Base-by-base conservation (phyloP, 2,329 filamentous ascomycete genomes). In the Colletotrichum sp. region DNA sequence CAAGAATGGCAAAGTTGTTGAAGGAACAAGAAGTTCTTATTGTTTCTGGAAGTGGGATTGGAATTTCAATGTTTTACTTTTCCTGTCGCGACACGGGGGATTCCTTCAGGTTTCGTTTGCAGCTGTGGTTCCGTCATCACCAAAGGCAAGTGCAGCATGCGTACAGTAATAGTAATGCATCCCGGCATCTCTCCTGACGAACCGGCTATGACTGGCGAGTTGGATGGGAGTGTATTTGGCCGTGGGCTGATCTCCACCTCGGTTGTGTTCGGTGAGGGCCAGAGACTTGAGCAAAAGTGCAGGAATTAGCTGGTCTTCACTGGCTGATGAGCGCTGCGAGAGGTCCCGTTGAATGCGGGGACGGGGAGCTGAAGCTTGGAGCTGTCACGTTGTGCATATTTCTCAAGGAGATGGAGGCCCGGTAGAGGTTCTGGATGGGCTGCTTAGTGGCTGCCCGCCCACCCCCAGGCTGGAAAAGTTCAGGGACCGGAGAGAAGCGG, bases 401-500 rank as follows among this genome's bases (percentile, higher is more conserved):
- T 43, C 26, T n/a, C 18, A 12, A 26, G 61, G n/a, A 48, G 43
- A 48, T 21, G 43, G 43, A 48, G 43, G 38, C 24, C 24, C 62
- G 38, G 38, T n/a, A n/a, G 38, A n/a, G 18, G 38, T n/a, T 6
- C 38, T 48, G 38, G 38, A 48, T 48, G 43, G 43, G 43, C 10
- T 52, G 43, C 43, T 52, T 52, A 52, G 43, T 52, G 43, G 43
- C 43, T 52, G 43, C 10, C 43, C 43, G 6, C 43, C 43, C 43
- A 52, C 43, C 43, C 43, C 43, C 43, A 52, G 43, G 43, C 43
- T 52, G 43, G 43, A 52, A 62, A 62, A 62, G 32, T 32, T 70
- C 62, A 75, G 69, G 73, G 62, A 61, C 73, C 73, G 73, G 73
- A 61, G 64, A 67, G 71, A 73, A 71, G 73, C 73, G 73, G 73